Evolutionary conservation across 805 yeast genomes (phyloP), one percentile per base, ranked within the genome.

Genomic region (Barnettozyma wickerhamii): DNA sequence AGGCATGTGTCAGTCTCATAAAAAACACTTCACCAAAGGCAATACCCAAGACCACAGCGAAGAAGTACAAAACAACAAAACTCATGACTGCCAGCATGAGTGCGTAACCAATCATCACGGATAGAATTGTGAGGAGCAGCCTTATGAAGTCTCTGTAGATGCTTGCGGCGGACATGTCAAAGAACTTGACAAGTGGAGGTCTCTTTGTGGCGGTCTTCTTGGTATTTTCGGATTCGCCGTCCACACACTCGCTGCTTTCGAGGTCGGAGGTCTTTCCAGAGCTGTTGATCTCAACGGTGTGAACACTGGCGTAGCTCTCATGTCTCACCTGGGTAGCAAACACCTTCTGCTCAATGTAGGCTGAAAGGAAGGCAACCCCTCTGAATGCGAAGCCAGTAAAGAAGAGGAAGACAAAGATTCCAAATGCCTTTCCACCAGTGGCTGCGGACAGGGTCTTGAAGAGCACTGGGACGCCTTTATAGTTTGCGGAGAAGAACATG

Each of bases 31-130:
- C 85, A 28, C 87, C 86, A 42, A 82, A 64, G 1, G 89, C 72
- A 44, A 82, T 64, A 10, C 95, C 95, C 14, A 79, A 51, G 14
- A 81, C 75, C 23, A 82, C 79, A 2, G 86, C 91, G 62, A 84
- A 84, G 59, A 84, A 81, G 50, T 84, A 84, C 0, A 77, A 62
- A 34, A 82, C 50, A 7, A 82, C 72, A 56, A 69, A 84, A 30
- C 83, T 69, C 95, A 84, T 84, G 6, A 84, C 83, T 13, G 79
- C 89, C 64, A 84, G 70, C 95, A 84, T 84, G 52, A 84, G 62
- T 27, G 81, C 81, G 55, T 79, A 84, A 10, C 84, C 81, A 36
- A 84, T 56, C 70, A 83, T 66, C 17, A 84, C 82, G 3, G 84
- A 75, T 14, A 77, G 56, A 47, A 84, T 79, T 10, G 79, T 71